phyloP scores from a whole-genome alignment of 1,139 yeast genomes.

The Yamadazyma sp. region DNA sequence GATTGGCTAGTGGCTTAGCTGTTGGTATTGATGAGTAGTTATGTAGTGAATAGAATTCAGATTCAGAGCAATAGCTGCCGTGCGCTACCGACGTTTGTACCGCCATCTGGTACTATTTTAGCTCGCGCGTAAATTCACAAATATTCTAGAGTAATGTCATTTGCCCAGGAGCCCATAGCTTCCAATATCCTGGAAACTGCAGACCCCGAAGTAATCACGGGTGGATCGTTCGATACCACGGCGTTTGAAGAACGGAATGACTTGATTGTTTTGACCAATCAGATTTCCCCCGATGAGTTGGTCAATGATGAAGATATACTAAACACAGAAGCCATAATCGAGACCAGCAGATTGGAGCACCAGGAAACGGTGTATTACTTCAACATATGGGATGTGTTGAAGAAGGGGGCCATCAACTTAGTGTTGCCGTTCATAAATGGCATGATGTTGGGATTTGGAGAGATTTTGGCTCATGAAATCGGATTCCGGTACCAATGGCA shows the following conservation, averaged over 20 bases:
- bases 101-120: too few relatives aligned
- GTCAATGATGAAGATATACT: conserved; percentile 20
- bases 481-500: conserved; percentile 80
- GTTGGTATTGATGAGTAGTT: conserved; percentile 51
- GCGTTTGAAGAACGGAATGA: conserved; percentile 15
- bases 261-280: conserved; percentile 16
- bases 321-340: conserved; percentile 23
- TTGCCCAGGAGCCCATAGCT: background rate
- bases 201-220: background rate
- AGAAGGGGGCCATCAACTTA: conserved; percentile 67
- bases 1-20: conserved; percentile 68
- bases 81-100: too few relatives aligned
- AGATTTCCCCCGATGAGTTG: conserved; percentile 18
- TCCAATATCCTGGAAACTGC: background rate
- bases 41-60: background rate
- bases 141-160: too few relatives aligned
- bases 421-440: conserved; percentile 90
- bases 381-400: conserved; percentile 36
- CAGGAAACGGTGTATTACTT: conserved; percentile 10
- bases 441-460: conserved; percentile 95
- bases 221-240: conserved; percentile 8
- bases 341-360: conserved; percentile 15
- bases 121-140: too few relatives aligned
- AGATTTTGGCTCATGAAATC: conserved; percentile 88
- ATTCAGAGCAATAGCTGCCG: background rate